phyloP scores from a whole-genome alignment of 192 early-diverging fungal genomes.

The Rhizoclosmatium globosum region DNA sequence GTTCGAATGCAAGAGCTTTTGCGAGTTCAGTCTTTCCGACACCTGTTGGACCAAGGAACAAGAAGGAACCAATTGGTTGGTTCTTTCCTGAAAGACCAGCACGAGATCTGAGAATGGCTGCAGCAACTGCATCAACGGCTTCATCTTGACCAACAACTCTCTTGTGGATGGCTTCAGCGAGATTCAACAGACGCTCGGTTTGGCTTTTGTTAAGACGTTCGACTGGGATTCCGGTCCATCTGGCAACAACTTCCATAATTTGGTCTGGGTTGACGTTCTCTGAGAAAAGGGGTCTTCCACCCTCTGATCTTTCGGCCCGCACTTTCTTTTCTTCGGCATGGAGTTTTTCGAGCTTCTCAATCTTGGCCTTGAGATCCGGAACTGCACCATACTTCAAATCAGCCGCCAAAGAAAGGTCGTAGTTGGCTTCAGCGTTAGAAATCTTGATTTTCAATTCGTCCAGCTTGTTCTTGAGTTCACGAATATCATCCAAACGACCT shows the following conservation, averaged over 20 bases:
- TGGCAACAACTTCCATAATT: conserved; percentile 91
- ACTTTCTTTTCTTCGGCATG: conserved; percentile 70
- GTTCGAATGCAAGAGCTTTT: conserved; percentile 72
- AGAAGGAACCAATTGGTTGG: conserved; percentile 84
- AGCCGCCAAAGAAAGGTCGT: conserved; percentile 87
- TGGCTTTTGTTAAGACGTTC: conserved; percentile 87
- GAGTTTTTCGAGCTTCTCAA: conserved; percentile 74
- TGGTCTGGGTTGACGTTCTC: conserved; percentile 91
- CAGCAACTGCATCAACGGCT: conserved; percentile 90
- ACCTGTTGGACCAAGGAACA: conserved; percentile 98
- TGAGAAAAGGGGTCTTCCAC: conserved; percentile 64
- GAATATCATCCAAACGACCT: conserved; percentile 87
- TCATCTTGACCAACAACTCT: conserved; percentile 92
- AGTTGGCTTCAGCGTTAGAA: conserved; percentile 80
- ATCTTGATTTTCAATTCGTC: conserved; percentile 88
- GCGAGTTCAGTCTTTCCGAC: conserved; percentile 85
- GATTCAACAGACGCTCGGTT: conserved; percentile 81
- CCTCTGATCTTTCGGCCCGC: conserved; percentile 52
- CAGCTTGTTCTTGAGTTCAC: conserved; percentile 84
- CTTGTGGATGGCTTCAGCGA: conserved; percentile 80
- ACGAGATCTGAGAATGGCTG: conserved; percentile 88
- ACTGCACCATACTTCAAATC: conserved; percentile 95
- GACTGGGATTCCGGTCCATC: conserved; percentile 98
- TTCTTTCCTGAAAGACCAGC: conserved; percentile 85
- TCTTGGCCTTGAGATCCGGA: conserved; percentile 83